Conservation (phyloP, 148 eudicot genomes). For the Oxyria digyna region DNA sequence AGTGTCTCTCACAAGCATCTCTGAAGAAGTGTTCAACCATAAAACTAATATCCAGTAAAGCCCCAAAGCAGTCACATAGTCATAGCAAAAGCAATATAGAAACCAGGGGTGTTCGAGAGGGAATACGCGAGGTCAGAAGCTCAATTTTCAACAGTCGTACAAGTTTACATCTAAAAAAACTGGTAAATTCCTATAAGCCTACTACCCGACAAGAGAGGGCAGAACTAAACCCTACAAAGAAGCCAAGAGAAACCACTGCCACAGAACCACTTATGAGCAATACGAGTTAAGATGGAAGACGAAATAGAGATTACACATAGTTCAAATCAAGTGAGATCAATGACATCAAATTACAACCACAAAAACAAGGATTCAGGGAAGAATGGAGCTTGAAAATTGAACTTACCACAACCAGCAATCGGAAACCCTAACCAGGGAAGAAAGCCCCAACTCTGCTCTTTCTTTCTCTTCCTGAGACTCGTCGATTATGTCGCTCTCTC, state of each 20-base stretch:
- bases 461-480: neutral
- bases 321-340: neutral
- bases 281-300: neutral
- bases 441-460: neutral
- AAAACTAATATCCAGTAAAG: neutral
- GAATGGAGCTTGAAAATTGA: no score
- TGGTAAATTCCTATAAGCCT: neutral
- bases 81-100: neutral
- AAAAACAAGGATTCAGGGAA: no score
- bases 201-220: neutral
- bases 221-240: neutral
- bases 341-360: neutral
- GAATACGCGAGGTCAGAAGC: neutral
- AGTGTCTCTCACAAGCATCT: neutral
- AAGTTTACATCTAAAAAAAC: neutral
- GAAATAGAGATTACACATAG: neutral
- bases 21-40: neutral
- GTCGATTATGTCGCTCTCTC: neutral
- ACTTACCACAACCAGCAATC: neutral
- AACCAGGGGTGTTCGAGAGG: neutral
- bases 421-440: constrained; percentile 1
- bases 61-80: neutral
- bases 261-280: neutral
- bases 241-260: neutral
- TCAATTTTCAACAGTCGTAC: neutral